Percentiles rank a stretch among this genome's conserved stretches.
Evolutionary conservation across 805 yeast genomes (phyloP).

Genomic region (Starmerella scarabaei): DNA sequence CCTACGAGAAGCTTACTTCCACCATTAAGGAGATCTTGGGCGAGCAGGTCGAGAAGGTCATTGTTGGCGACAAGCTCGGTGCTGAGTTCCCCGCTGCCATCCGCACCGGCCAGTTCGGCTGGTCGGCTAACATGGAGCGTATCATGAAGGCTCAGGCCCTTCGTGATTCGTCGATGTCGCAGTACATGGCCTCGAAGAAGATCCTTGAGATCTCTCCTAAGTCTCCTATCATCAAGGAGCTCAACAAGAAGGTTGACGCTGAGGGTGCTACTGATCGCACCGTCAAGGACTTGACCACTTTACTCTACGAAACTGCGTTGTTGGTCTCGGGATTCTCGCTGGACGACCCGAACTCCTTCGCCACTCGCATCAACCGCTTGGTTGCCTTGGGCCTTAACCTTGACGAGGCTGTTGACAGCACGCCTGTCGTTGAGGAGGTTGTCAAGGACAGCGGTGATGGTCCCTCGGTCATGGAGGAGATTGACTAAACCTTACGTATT

Average conservation of each 20-base stretch:
- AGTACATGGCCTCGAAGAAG: slow-evolving; percentile 99
- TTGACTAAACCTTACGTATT: slow-evolving; percentile 59
- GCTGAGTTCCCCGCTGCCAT: slow-evolving; percentile 97
- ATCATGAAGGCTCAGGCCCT: slow-evolving; percentile 99
- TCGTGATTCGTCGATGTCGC: slow-evolving; percentile 96
- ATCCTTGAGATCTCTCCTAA: slow-evolving; percentile 97
- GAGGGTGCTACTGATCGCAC: slow-evolving; percentile 98
- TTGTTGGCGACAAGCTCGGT: slow-evolving; percentile 90
- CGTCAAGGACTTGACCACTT: slow-evolving; percentile 91
- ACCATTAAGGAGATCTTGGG: slow-evolving; percentile 95
- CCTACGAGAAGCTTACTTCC: slow-evolving; percentile 85
- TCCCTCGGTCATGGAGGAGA: slow-evolving; percentile 98
- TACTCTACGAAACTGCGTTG: slow-evolving; percentile 94
- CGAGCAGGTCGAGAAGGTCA: slow-evolving; percentile 98
- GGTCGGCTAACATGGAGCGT: slow-evolving; percentile 99
- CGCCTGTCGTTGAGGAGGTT: slow-evolving; percentile 31
- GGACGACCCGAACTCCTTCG: slow-evolving; percentile 96
- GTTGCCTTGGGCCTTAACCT: slow-evolving; percentile 96
- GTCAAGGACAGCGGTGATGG: slow-evolving; percentile 44
- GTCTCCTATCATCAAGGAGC: slow-evolving; percentile 88
- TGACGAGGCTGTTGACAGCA: slow-evolving; percentile 42
- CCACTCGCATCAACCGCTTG: slow-evolving; percentile 95
- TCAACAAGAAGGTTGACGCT: slow-evolving; percentile 89
- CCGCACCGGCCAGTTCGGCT: slow-evolving; percentile 99
- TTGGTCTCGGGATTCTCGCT: slow-evolving; percentile 97